phyloP scores from a whole-genome alignment of 2,329 filamentous ascomycete genomes.

The Polytolypa hystricis region DNA sequence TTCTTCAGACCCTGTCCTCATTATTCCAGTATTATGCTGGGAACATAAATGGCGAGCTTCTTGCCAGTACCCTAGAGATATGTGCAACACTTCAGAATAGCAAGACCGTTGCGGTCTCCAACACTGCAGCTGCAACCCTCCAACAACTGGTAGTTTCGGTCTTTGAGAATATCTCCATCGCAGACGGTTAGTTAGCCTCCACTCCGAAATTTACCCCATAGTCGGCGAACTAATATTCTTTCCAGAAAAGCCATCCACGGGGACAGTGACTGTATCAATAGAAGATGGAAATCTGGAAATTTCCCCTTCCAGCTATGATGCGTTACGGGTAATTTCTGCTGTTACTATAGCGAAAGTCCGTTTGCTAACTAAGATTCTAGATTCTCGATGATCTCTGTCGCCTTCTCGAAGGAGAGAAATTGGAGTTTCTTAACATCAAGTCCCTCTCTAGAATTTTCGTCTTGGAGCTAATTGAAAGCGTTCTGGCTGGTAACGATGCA shows the following conservation, averaged over 20 bases:
- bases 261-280: slow-evolving; percentile 28
- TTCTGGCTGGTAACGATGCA: slow-evolving; percentile 72
- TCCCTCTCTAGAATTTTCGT: slow-evolving; percentile 72
- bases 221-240: too few species aligned
- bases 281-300: slow-evolving; percentile 56
- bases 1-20: slow-evolving; percentile 81
- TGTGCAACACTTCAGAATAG: slow-evolving; percentile 84
- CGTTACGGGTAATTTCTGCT: slow-evolving; percentile 51
- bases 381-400: slow-evolving; percentile 86
- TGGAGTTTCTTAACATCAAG: slow-evolving; percentile 70
- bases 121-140: slow-evolving; percentile 89
- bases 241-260: not conserved
- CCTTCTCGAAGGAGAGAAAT: slow-evolving; percentile 70
- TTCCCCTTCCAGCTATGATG: slow-evolving; percentile 69
- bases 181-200: slow-evolving; percentile 56
- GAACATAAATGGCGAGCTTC: slow-evolving; percentile 67
- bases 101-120: slow-evolving; percentile 88
- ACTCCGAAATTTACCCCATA: too few species aligned
- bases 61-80: slow-evolving; percentile 75
- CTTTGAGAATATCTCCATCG: slow-evolving; percentile 77
- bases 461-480: slow-evolving; percentile 82
- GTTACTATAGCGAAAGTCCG: slow-evolving; percentile 6
- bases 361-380: slow-evolving; percentile 27
- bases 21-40: slow-evolving; percentile 80
- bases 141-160: slow-evolving; percentile 87